Evolutionary conservation across 2,329 filamentous ascomycete species (phyloP).

Genomic region (Septoria linicola): DNA sequence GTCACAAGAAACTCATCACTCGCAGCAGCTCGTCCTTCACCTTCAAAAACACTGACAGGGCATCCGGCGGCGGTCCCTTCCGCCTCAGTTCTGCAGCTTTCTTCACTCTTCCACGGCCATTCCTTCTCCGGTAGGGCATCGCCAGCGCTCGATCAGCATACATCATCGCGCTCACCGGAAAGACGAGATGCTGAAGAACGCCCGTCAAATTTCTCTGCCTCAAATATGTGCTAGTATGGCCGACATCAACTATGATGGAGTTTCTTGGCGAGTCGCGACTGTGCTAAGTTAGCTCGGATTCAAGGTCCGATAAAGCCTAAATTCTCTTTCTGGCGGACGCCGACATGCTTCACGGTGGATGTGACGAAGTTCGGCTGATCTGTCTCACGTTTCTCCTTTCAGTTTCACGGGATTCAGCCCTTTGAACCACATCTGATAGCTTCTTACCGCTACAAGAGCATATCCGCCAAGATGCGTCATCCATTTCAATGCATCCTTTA

Average conservation of each 20-base stretch:
- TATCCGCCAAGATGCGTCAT: conserved; percentile 33
- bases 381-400: no score
- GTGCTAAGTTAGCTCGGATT: background rate
- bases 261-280: conserved; percentile 8
- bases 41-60: conserved; percentile 10
- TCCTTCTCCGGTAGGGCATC: background rate
- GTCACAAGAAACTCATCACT: background rate
- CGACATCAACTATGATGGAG: conserved; percentile 14
- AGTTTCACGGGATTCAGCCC: no score
- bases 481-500: conserved; percentile 45
- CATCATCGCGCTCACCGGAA: background rate
- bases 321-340: background rate
- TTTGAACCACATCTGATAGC: no score
- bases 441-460: no score
- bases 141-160: background rate
- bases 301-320: background rate
- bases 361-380: no score
- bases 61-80: background rate
- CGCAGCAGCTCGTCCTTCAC: background rate
- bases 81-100: conserved; percentile 3
- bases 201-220: background rate
- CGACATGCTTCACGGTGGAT: background rate
- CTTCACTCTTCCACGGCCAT: conserved; percentile 9
- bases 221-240: background rate
- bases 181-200: background rate